phyloP scores from a whole-genome alignment of 805 yeast genomes.

The Wickerhamiella brachini region DNA sequence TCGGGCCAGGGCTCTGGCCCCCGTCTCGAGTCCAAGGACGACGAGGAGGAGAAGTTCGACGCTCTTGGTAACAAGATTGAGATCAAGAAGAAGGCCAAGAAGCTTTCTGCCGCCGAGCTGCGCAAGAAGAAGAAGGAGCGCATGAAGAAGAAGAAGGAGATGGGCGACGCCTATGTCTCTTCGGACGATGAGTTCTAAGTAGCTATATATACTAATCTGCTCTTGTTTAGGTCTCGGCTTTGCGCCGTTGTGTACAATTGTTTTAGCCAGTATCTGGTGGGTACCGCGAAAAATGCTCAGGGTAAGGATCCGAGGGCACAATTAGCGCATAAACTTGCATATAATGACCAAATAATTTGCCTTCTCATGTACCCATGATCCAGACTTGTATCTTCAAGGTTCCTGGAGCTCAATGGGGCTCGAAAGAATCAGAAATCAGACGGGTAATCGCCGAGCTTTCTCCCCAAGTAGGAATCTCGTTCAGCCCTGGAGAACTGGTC shows the following conservation, averaged over 20 bases:
- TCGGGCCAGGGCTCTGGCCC: constrained; percentile 99
- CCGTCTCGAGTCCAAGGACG: constrained; percentile 90
- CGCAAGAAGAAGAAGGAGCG: constrained; percentile 99
- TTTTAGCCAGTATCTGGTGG: no score
- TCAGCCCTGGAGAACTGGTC: background rate
- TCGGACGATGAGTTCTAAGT: constrained; percentile 78
- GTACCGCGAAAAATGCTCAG: no score
- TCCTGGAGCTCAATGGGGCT: background rate
- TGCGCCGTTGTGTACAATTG: no score
- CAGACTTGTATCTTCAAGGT: background rate
- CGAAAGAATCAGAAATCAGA: background rate
- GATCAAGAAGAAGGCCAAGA: constrained; percentile 88
- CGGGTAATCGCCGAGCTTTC: background rate
- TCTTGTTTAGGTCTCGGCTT: background rate
- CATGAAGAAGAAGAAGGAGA: constrained; percentile 99
- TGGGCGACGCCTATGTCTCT: constrained; percentile 98
- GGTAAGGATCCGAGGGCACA: background rate
- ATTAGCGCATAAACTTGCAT: background rate
- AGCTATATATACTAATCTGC: background rate
- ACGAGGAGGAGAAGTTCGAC: constrained; percentile 95
- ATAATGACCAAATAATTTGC: background rate
- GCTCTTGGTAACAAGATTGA: constrained; percentile 99
- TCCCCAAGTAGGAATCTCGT: background rate
- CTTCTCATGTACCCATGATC: background rate
- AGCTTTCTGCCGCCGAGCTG: constrained; percentile 96